These are phyloP conservation scores for Orychophragmus violaceus DNA, from an alignment of 345 rosid species.

Conservation along the genomic window DNA sequence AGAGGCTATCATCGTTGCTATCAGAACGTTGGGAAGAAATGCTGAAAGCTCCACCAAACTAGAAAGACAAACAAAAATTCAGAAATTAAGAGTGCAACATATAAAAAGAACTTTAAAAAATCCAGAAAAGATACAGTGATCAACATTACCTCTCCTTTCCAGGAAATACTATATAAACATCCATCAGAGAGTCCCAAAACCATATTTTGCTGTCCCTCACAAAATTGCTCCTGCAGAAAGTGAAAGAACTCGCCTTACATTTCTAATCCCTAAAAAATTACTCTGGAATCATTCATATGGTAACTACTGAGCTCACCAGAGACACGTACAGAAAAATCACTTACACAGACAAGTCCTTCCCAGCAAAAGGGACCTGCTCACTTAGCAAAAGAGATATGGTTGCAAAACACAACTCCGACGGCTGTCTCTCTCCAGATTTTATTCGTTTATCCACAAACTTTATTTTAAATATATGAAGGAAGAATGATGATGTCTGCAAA, in stretches of 20 bases:
- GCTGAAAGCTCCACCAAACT: constrained; percentile 81
- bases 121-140: neutral
- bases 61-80: constrained; percentile 5
- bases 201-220: constrained; percentile 61
- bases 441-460: constrained; percentile 64
- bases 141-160: constrained; percentile 86
- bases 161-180: constrained; percentile 67
- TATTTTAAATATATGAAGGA: constrained; percentile 76
- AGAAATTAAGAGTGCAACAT: neutral
- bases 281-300: neutral
- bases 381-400: constrained; percentile 57
- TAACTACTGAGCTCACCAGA: neutral
- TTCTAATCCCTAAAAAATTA: neutral
- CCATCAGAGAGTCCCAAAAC: constrained; percentile 86
- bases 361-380: constrained; percentile 82
- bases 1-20: constrained; percentile 31
- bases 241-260: neutral
- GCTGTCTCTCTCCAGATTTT: constrained; percentile 68
- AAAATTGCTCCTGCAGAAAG: constrained; percentile 71
- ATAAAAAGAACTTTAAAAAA: neutral
- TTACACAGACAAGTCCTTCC: constrained; percentile 67
- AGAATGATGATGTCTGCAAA: constrained; percentile 79
- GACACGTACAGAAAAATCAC: constrained; percentile 23
- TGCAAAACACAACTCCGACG: constrained; percentile 58
- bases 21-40: constrained; percentile 35